Conservation (phyloP, 495 filamentous ascomycete genomes). For the Haplographium delicatum region DNA sequence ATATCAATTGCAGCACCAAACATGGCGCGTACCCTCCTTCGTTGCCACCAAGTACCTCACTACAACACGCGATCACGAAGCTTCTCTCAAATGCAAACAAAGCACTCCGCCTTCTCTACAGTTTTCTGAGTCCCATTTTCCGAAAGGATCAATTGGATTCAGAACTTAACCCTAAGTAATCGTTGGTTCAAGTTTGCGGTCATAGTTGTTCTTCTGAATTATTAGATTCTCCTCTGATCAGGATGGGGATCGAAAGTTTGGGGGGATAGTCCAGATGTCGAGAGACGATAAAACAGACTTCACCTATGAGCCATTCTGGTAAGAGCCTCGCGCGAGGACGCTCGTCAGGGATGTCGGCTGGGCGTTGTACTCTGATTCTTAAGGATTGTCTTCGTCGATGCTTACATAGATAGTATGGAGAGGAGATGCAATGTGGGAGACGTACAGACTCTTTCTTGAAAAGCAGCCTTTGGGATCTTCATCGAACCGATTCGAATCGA, state of each 20-base stretch:
- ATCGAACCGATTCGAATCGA: constrained; percentile 12
- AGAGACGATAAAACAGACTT: constrained; percentile 27
- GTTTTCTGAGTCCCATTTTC: constrained; percentile 62
- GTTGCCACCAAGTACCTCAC: constrained; percentile 22
- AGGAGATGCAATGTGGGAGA: constrained; percentile 24
- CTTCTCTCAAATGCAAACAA: constrained; percentile 38
- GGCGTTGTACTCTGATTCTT: constrained; percentile 54
- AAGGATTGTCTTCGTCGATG: constrained; percentile 25
- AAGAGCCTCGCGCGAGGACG: constrained; percentile 57
- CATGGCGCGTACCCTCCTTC: constrained; percentile 8
- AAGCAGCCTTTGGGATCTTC: constrained; percentile 27
- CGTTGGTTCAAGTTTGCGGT: constrained; percentile 53
- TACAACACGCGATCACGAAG: constrained; percentile 20
- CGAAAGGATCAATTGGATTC: constrained; percentile 57
- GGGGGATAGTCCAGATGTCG: constrained; percentile 40
- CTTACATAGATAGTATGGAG: background rate
- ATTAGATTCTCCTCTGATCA: constrained; percentile 32
- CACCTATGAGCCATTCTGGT: constrained; percentile 58
- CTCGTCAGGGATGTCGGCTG: constrained; percentile 58
- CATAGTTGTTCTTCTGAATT: constrained; percentile 39
- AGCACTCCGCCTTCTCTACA: constrained; percentile 63
- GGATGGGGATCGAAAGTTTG: constrained; percentile 33
- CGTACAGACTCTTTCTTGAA: constrained; percentile 25
- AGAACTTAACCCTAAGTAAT: constrained; percentile 78
- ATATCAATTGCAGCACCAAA: constrained; percentile 18